Conservation (phyloP, 1,139 yeast genomes). For the Candida glucosophila region DNA sequence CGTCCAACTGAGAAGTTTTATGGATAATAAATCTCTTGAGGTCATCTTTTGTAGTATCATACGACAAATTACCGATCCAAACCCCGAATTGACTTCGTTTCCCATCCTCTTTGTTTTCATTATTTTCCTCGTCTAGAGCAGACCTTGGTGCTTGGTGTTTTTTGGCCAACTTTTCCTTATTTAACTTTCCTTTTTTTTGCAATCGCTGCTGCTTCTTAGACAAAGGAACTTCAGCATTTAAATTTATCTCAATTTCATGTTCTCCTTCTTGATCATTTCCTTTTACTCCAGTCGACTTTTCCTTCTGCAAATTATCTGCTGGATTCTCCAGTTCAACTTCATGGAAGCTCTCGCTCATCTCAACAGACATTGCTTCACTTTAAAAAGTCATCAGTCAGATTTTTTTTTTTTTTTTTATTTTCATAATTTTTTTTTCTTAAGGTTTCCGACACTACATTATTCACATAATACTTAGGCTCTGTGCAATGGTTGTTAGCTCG, state of each 20-base stretch:
- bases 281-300: too few relatives aligned
- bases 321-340: too few relatives aligned
- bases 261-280: too few relatives aligned
- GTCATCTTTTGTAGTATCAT: constrained; percentile 75
- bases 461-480: too few relatives aligned
- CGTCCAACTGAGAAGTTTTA: constrained; percentile 33
- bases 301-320: too few relatives aligned
- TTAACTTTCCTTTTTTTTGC: constrained; percentile 69
- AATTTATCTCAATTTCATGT: constrained; percentile 74
- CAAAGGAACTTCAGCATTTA: constrained; percentile 69
- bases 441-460: too few relatives aligned
- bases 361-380: constrained; percentile 8
- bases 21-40: constrained; percentile 53
- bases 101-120: constrained; percentile 38
- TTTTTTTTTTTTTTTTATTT: too few relatives aligned
- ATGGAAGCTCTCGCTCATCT: constrained; percentile 13
- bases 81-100: too few relatives aligned
- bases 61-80: constrained; percentile 91
- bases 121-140: too few relatives aligned
- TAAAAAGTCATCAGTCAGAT: constrained; percentile 1
- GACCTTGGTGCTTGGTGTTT: constrained; percentile 24
- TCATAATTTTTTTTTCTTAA: neutral
- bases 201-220: constrained; percentile 89
- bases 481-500: too few relatives aligned
- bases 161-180: constrained; percentile 44